Base-by-base conservation (phyloP, 2,329 filamentous ascomycete species). In the Zasmidium citrigriseum region DNA sequence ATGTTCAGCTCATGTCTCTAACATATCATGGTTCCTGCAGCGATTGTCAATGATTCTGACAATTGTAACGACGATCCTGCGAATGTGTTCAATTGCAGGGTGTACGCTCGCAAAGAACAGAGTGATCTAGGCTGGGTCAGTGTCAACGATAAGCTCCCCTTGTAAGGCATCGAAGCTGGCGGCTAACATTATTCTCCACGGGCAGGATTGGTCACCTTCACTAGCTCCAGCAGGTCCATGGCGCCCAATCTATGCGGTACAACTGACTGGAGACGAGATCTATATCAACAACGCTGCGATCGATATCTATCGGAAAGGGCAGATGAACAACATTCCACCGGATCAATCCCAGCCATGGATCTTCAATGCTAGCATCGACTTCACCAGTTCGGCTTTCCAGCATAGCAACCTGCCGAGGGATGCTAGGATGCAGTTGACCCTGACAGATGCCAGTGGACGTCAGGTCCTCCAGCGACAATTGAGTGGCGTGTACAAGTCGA, bases 121-220 rank as follows among this genome's bases (percentile, higher is more conserved):
- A 41, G 34, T 5, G 83, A 86, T 68, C 86, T 86, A 68, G 85
- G 85, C 2, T 87, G 84, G 85, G 84, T 86, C n/a, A n/a, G n/a
- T n/a, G n/a, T n/a, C n/a, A n/a, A n/a, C n/a, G n/a, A n/a, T n/a
- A n/a, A n/a, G n/a, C n/a, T n/a, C n/a, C n/a, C n/a, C n/a, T n/a
- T n/a, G n/a, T n/a, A n/a, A n/a, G n/a, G n/a, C n/a, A n/a, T n/a
- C n/a, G n/a, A n/a, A n/a, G n/a, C n/a, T n/a, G n/a, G n/a, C n/a
- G n/a, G n/a, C n/a, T n/a, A n/a, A n/a, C n/a, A n/a, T n/a, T n/a
- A n/a, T n/a, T n/a, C n/a, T n/a, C n/a, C n/a, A n/a, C n/a, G n/a
- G n/a, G n/a, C n/a, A n/a, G n/a, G 34, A 41, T n/a, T 41, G 34
- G 34, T 41, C 34, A 4, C 34, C 34, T 11, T 41, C 34, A 4